phyloP scores from a whole-genome alignment of 1,284 basidiomycete species.

The Puccinia coronata region DNA sequence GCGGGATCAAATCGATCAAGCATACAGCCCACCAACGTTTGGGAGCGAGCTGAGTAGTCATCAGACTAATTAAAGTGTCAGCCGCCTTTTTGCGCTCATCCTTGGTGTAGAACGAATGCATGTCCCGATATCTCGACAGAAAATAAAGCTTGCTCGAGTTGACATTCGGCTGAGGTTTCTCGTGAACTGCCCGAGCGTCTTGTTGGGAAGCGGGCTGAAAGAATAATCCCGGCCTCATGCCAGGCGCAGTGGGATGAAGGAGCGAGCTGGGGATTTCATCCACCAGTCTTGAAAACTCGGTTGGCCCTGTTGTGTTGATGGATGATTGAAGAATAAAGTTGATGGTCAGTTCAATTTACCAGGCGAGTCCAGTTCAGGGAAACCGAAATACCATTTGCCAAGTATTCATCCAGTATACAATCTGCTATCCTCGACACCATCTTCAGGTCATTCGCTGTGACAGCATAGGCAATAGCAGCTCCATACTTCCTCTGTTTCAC shows the following conservation, averaged over 20 bases:
- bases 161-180: slow-evolving; percentile 24
- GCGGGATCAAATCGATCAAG: slow-evolving; percentile 45
- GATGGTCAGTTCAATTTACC: not conserved
- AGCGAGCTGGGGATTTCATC: slow-evolving; percentile 46
- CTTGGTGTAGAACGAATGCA: slow-evolving; percentile 59
- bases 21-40: slow-evolving; percentile 60
- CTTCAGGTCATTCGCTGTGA: slow-evolving; percentile 34
- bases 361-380: not conserved
- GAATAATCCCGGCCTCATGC: slow-evolving; percentile 30
- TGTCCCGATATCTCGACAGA: slow-evolving; percentile 62
- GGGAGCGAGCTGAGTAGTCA: slow-evolving; percentile 60
- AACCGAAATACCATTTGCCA: slow-evolving; percentile 32
- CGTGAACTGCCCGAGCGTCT: not conserved
- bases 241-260: slow-evolving; percentile 39
- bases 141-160: slow-evolving; percentile 60
- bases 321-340: not conserved
- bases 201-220: not conserved
- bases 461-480: slow-evolving; percentile 40
- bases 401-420: slow-evolving; percentile 44
- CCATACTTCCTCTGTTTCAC: slow-evolving; percentile 44
- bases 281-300: slow-evolving; percentile 48
- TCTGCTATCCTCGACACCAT: slow-evolving; percentile 43
- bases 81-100: slow-evolving; percentile 59
- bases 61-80: slow-evolving; percentile 58
- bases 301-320: slow-evolving; percentile 25